Conservation (phyloP, 257 asterid genomes). For the Haberlea rhodopensis region DNA sequence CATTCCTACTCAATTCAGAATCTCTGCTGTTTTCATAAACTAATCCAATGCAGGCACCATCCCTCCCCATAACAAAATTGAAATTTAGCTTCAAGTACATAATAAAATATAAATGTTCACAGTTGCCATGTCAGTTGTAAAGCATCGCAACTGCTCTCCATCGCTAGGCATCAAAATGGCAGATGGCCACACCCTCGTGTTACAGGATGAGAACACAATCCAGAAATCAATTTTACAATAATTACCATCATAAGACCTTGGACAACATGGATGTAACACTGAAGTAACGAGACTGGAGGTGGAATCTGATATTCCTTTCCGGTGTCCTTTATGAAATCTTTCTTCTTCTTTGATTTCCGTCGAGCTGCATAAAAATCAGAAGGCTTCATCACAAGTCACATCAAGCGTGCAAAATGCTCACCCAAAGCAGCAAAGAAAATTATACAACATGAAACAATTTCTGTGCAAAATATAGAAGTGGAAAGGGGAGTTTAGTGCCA, state of each 20-base stretch:
- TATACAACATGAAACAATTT: slow-evolving; percentile 1
- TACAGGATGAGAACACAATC: slow-evolving; percentile 15
- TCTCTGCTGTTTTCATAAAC: neutral
- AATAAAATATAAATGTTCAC: neutral
- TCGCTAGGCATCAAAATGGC: slow-evolving; percentile 13
- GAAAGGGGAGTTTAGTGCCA: slow-evolving; percentile 17
- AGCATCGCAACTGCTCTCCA: slow-evolving; percentile 14
- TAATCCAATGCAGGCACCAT: slow-evolving; percentile 1
- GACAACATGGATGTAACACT: slow-evolving; percentile 72
- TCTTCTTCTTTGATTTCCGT: slow-evolving; percentile 73
- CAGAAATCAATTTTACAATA: slow-evolving; percentile 19
- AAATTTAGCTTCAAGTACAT: neutral
- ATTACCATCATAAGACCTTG: slow-evolving; percentile 96
- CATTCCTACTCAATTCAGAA: neutral
- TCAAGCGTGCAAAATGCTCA: neutral
- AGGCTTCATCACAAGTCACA: slow-evolving; percentile 16
- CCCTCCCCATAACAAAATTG: slow-evolving; percentile 1
- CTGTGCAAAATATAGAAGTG: neutral
- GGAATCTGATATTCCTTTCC: slow-evolving; percentile 70
- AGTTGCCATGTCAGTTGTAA: no score
- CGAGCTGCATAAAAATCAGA: slow-evolving; percentile 46
- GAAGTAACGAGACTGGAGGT: slow-evolving; percentile 67
- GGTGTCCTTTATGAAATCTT: slow-evolving; percentile 55
- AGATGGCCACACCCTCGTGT: slow-evolving; percentile 18
- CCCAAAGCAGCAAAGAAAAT: slow-evolving; percentile 10